Conservation (phyloP, 1,139 yeast species). For the Sugiyamaella paludigena region DNA sequence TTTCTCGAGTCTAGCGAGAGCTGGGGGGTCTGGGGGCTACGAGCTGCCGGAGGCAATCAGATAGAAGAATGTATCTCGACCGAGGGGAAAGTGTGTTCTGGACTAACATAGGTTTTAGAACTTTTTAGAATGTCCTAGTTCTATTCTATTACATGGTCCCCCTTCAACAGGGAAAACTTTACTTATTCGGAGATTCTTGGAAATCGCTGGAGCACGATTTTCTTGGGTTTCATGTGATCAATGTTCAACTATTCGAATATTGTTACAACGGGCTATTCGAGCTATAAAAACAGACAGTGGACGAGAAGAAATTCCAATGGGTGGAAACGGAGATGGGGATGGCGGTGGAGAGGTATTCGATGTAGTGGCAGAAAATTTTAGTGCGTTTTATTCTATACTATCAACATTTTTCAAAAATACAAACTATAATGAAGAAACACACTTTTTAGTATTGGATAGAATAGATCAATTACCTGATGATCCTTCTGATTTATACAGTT, state of each 20-base stretch:
- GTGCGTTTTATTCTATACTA: constrained; percentile 46
- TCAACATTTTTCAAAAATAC: constrained; percentile 41
- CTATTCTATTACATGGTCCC: constrained; percentile 37
- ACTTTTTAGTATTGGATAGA: constrained; percentile 57
- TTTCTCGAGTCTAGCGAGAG: no score
- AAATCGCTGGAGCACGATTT: constrained; percentile 15
- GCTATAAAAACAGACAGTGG: constrained; percentile 28
- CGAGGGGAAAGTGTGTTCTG: no score
- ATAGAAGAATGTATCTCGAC: no score
- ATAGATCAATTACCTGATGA: constrained; percentile 56
- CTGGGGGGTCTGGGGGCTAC: no score
- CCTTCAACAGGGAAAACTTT: constrained; percentile 36
- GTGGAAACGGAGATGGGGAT: constrained; percentile 9
- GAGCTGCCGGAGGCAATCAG: no score
- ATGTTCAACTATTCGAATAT: constrained; percentile 37
- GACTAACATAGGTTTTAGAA: constrained; percentile 5
- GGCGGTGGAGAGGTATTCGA: constrained; percentile 22
- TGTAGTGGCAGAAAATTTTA: constrained; percentile 46
- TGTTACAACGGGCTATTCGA: constrained; percentile 38
- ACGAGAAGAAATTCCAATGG: background rate
- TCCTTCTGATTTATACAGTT: constrained; percentile 45
- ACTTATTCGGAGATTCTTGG: constrained; percentile 26
- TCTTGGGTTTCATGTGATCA: constrained; percentile 38
- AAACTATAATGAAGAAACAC: constrained; percentile 39
- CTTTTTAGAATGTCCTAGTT: constrained; percentile 27